Evolutionary conservation across 805 yeast genomes (phyloP).

Genomic region (Candida lessepsii): DNA sequence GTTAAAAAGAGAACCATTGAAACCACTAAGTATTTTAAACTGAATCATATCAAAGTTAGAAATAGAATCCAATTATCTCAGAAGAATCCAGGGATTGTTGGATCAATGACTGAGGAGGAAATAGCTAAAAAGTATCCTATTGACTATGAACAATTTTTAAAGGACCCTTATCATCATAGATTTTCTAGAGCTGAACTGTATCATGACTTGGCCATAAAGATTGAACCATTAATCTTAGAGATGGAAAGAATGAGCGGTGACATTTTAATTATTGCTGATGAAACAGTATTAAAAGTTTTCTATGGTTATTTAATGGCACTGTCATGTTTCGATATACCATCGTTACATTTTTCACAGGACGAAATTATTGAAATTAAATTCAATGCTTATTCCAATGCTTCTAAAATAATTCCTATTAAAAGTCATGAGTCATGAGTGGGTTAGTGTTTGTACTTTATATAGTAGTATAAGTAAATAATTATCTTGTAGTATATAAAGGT

Average conservation of each 20-base stretch:
- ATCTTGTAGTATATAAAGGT: too few species aligned
- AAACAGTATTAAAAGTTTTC: conserved; percentile 80
- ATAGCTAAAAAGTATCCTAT: conserved; percentile 60
- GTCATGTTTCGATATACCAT: conserved; percentile 82
- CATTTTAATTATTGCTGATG: conserved; percentile 88
- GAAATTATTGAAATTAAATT: conserved; percentile 86
- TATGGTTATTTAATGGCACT: conserved; percentile 96
- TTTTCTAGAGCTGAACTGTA: conserved; percentile 92
- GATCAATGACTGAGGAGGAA: conserved; percentile 62
- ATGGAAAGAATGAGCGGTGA: conserved; percentile 91
- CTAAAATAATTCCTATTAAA: conserved; percentile 42
- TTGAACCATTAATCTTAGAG: conserved; percentile 90
- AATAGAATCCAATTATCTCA: conserved; percentile 85
- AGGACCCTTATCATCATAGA: conserved; percentile 91
- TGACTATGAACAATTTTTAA: conserved; percentile 61
- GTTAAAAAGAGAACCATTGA: conserved; percentile 81
- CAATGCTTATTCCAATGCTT: conserved; percentile 78
- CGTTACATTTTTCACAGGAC: conserved; percentile 70
- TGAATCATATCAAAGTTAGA: conserved; percentile 59
- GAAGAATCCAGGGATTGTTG: conserved; percentile 85
- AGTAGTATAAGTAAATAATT: too few species aligned
- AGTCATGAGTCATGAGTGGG: conserved; percentile 9
- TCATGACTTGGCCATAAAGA: conserved; percentile 91
- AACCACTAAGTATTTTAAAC: conserved; percentile 63
- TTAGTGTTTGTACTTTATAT: too few species aligned